phyloP scores from a whole-genome alignment of 2,329 filamentous ascomycete genomes.

The Coniochaeta ligniaria region DNA sequence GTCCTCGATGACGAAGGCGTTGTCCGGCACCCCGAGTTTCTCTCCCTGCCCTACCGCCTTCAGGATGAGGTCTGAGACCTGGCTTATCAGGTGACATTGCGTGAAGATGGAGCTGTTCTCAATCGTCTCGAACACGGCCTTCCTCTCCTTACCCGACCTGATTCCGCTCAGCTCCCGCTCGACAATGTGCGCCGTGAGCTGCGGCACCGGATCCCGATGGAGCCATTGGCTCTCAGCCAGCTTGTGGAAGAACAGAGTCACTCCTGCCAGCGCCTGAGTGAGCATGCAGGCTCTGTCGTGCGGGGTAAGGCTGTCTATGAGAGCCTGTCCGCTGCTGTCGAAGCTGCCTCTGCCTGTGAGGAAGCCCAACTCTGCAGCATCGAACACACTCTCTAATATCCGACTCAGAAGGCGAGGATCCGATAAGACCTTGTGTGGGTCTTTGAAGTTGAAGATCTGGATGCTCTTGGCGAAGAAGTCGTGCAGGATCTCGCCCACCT shows the following conservation, averaged over 20 bases:
- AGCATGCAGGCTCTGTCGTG: slow-evolving; percentile 17
- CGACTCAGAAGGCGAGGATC: slow-evolving; percentile 8
- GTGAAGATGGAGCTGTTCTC: slow-evolving; percentile 13
- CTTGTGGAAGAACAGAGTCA: slow-evolving; percentile 13
- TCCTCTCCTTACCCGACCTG: slow-evolving; percentile 2
- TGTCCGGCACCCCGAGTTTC: background rate
- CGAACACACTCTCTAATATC: slow-evolving; percentile 11
- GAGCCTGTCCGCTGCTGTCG: slow-evolving; percentile 1
- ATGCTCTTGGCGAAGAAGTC: slow-evolving; percentile 14
- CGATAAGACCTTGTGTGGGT: slow-evolving; percentile 7
- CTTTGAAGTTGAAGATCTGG: slow-evolving; percentile 17
- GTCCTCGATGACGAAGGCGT: slow-evolving; percentile 7
- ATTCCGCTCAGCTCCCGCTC: slow-evolving; percentile 9
- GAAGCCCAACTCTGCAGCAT: background rate
- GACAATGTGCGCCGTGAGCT: slow-evolving; percentile 5
- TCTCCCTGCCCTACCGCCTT: slow-evolving; percentile 10
- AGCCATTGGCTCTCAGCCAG: slow-evolving; percentile 15
- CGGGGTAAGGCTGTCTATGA: slow-evolving; percentile 13
- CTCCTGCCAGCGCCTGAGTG: slow-evolving; percentile 10
- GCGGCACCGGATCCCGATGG: slow-evolving; percentile 3
- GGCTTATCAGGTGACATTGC: slow-evolving; percentile 8
- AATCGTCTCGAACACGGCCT: slow-evolving; percentile 9
- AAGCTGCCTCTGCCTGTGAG: background rate
- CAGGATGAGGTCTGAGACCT: slow-evolving; percentile 13
- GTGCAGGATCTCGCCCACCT: slow-evolving; percentile 15